Base-by-base conservation (phyloP, 2,329 filamentous ascomycete species). In the Lachnellula cervina region DNA sequence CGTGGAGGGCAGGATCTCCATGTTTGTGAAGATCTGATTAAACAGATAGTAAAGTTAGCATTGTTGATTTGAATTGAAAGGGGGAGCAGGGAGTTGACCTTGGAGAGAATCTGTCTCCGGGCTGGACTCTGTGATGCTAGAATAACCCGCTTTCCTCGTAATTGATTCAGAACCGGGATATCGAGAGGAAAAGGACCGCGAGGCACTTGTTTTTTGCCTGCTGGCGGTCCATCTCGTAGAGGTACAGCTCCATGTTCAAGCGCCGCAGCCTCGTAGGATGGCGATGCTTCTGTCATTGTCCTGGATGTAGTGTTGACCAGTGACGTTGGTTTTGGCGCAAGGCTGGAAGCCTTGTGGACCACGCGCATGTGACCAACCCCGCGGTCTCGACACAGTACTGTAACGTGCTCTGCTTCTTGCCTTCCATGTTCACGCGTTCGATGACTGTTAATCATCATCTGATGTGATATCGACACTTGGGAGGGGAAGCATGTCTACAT, bases 111-210 rank as follows among this genome's bases (percentile, higher is more conserved):
- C 61, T 89, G 86, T 71, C 86, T 88, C 52, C 94, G 82, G 45
- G 94, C 81, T 0, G 94, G 94, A 1, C 92, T 97, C 19, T 88
- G 84, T 2, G 92, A 97, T 51, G 94, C 94, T 28, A 99, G 86
- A 63, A 99, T 89, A 5, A 96, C 84, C 61, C 93, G 81, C 71
- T 89, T 90, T 53, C 81, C 81, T 67, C 88, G 85, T 61, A 99
- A 82, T 66, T 86, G 78, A 65, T 82, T 82, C 57, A 99, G 77
- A 54, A 91, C 86, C 16, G 93, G 92, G 17, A 97, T 80, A 59
- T 90, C 81, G 59, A 97, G 82, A 1, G 89, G 88, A 44, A 82
- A 77, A 7, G 84, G 83, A 14, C 77, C 77, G 23, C 65, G 62
- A 17, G 62, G 64, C 37, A 62, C 32, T 17, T 64, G 57, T 16